A percentile compares a stretch with the other conserved stretches of the same genome.
phyloP scores from a whole-genome alignment of 805 yeast genomes.

The Lipomyces spencermartinsiae region DNA sequence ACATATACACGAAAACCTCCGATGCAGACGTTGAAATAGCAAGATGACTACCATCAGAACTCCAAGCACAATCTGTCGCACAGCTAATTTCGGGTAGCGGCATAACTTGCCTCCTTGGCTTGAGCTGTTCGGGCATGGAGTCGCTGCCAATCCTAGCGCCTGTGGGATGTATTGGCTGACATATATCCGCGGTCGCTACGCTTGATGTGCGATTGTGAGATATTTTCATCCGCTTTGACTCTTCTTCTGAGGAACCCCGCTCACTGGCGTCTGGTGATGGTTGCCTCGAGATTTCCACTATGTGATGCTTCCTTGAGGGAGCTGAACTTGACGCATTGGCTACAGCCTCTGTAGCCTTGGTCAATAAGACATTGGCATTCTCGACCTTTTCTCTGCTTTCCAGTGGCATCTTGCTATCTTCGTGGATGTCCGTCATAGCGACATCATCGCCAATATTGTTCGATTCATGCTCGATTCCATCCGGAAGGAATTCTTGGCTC shows the following conservation, averaged over 20 bases:
- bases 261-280: background rate
- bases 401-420: background rate
- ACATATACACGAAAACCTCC: conserved; percentile 14
- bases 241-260: background rate
- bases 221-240: conserved; percentile 22
- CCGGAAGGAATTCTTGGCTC: conserved; percentile 7
- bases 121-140: background rate
- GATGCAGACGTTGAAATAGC: conserved; percentile 26
- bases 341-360: background rate
- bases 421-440: background rate
- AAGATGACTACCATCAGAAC: conserved; percentile 15
- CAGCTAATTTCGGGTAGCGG: background rate
- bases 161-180: conserved; percentile 6
- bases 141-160: background rate
- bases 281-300: background rate
- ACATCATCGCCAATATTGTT: background rate
- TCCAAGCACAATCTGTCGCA: conserved; percentile 28
- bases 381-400: background rate
- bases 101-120: background rate
- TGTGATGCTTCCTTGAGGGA: background rate
- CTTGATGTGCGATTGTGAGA: conserved; percentile 16
- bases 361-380: background rate
- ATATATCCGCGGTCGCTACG: conserved; percentile 10
- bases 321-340: background rate
- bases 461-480: background rate